Evolutionary conservation across 768 basidiomycete species (phyloP), one percentile per base, ranked within the genome.

Genomic region (Bullera alba): DNA sequence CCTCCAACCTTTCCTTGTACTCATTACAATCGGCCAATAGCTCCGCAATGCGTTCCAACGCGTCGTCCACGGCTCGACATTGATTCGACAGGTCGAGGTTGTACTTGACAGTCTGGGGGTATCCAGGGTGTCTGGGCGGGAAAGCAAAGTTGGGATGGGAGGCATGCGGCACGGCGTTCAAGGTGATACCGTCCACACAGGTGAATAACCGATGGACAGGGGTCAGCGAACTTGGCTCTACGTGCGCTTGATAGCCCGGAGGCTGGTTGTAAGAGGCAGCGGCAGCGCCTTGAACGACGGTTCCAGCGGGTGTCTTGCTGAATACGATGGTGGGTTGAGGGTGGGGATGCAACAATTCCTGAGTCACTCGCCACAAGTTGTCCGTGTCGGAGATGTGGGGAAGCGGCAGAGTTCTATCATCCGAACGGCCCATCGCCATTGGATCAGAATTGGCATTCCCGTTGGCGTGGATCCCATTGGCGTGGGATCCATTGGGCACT

Each of bases 1-100:
- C 73, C 47, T 71, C 70, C 34, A 74, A 50, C 15, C 73, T 50
- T 30, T 64, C 61, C 47, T 71, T 70, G 54, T 72, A 74, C 52
- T 74, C 73, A 14, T 62, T 58, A 45, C 70, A 72, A 48, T 74
- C 73, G 21, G 69, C 60, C 35, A 70, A 49, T 32, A 74, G 55
- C 51, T 72, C 71, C 25, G 60, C 54, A 23, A 72, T 60, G 37
- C 67, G 48, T 34, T 72, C 71, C 3, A 72, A 30, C 12, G 71
- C 67, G 35, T 68, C 67, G 43, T 69, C 63, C 7, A 67, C 63
- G 0, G 72, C 65, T 26, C 51, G 36, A 30, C 54, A 58, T 44
- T 69, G 70, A 42, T 58, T 61, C 8, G 47, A 42, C n/a, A 61
- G 42, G 35, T 70, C 66, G n/a, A 72, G 54, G 27, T 68, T 60